Conservation (phyloP, 202 grass and related monocot species). For the Digitaria exilis region DNA sequence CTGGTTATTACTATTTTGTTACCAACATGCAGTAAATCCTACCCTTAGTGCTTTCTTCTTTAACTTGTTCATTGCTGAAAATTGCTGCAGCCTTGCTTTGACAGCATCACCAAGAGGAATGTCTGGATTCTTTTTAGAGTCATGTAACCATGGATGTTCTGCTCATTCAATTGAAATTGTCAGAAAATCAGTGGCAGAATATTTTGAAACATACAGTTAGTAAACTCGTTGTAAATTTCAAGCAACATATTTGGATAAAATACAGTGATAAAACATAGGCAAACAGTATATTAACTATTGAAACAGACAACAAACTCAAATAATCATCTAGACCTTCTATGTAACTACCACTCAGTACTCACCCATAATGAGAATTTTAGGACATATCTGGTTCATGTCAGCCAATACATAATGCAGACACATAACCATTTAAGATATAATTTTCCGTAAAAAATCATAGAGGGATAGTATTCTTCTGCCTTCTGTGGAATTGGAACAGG, state of each 20-base stretch:
- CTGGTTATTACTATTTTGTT: background rate
- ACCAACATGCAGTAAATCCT: constrained; percentile 33
- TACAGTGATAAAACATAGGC: background rate
- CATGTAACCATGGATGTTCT: constrained; percentile 88
- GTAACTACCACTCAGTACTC: constrained; percentile 3
- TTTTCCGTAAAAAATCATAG: background rate
- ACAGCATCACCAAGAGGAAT: constrained; percentile 83
- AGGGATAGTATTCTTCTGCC: constrained; percentile 6
- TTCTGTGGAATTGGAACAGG: background rate
- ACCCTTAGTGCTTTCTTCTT: constrained; percentile 92
- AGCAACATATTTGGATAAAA: constrained; percentile 1
- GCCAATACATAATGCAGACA: constrained; percentile 20
- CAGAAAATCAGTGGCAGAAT: constrained; percentile 27
- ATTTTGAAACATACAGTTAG: background rate
- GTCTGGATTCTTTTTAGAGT: constrained; percentile 78
- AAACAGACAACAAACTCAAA: background rate
- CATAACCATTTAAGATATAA: background rate
- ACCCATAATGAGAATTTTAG: constrained; percentile 9
- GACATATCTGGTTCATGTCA: background rate
- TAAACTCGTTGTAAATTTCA: background rate
- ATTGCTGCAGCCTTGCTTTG: constrained; percentile 79
- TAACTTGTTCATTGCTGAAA: constrained; percentile 95
- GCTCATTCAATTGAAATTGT: constrained; percentile 35
- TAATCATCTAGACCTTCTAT: background rate
- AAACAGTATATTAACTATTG: background rate